Evolutionary conservation across 352 stramenopile species (phyloP), one percentile per base, ranked within the genome.

Genomic region (Vaucheria bursata): DNA sequence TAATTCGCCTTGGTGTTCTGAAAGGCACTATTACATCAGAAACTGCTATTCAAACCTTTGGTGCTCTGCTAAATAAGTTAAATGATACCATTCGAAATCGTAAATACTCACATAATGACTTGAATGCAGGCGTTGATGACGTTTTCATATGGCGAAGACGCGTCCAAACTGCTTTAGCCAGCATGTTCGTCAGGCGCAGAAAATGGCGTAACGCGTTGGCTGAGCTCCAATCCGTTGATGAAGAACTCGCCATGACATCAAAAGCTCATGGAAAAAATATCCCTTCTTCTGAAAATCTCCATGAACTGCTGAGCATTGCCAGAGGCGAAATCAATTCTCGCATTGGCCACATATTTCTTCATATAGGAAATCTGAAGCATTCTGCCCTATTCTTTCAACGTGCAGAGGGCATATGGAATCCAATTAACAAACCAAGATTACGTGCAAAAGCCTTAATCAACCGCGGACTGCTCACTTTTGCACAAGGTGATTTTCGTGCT

Each of bases 311-410:
- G 4, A 8, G 3, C 6, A 33, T 38, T 52, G 25, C 71, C 29
- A 39, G 77, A 34, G 74, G 66, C 2, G 79, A 84, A 59, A 49
- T 84, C 12, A 59, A 80, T 33, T 73, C 64, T n/a, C 67, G 79
- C 29, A 84, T 84, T 50, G 79, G 79, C 32, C 79, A 77, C 32
- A 77, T 84, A 37, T 84, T 84, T 64, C 37, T 84, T 50, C 79
- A 84, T 53, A 67, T 84, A 34, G 79, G 79, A 25, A 67, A 71
- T 40, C 12, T 84, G 65, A 35, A 80, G 12, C 68, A 82, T 32
- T 67, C 79, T 1, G 65, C 74, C 67, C 34, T 69, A 49, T 84
- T 78, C n/a, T 84, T 75, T 31, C 36, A 18, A 39, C 74, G 71
- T 25, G 79, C 75, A 7, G 79, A 84, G 50, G 49, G 32, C 49